phyloP scores from a whole-genome alignment of 78 protist species.

The Chrysochromulina tobinii region DNA sequence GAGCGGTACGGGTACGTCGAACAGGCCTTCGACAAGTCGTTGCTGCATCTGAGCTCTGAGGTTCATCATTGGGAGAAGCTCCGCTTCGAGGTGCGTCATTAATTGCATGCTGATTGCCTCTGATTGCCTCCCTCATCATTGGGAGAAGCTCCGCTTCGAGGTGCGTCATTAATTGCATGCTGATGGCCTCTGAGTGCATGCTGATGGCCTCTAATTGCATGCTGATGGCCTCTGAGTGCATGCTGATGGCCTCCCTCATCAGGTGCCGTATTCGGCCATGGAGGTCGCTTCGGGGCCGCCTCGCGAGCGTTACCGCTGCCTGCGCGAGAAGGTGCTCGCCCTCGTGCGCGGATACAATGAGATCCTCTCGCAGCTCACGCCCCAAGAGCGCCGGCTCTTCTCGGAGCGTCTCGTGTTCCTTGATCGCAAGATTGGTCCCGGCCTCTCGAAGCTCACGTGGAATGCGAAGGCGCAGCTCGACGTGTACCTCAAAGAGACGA shows the following conservation, averaged over 20 bases:
- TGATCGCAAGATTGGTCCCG: constrained; percentile 58
- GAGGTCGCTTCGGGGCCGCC: constrained; percentile 20
- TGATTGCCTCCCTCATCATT: constrained; percentile 35
- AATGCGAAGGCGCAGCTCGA: constrained; percentile 26
- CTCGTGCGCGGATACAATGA: constrained; percentile 77
- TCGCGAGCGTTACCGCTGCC: constrained; percentile 53
- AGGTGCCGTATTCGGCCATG: constrained; percentile 47
- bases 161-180: not conserved
- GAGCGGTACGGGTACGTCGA: constrained; percentile 7
- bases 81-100: constrained; percentile 21
- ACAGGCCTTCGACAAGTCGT: constrained; percentile 58
- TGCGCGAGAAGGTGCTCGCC: constrained; percentile 66
- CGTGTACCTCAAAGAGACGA: constrained; percentile 40
- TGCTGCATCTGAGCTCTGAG: constrained; percentile 66
- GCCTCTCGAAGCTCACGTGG: constrained; percentile 73
- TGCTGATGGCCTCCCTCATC: constrained; percentile 39
- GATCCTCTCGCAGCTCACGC: constrained; percentile 38
- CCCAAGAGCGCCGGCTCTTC: constrained; percentile 64
- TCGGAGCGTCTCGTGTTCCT: constrained; percentile 39
- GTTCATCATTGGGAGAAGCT: constrained; percentile 63
- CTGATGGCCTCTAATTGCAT: too few relatives aligned
- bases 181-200: too few relatives aligned
- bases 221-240: too few relatives aligned
- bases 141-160: constrained; percentile 54
- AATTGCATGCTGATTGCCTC: too few relatives aligned